phyloP scores from a whole-genome alignment of 1,284 basidiomycete species.

The Termitomyces sp. region DNA sequence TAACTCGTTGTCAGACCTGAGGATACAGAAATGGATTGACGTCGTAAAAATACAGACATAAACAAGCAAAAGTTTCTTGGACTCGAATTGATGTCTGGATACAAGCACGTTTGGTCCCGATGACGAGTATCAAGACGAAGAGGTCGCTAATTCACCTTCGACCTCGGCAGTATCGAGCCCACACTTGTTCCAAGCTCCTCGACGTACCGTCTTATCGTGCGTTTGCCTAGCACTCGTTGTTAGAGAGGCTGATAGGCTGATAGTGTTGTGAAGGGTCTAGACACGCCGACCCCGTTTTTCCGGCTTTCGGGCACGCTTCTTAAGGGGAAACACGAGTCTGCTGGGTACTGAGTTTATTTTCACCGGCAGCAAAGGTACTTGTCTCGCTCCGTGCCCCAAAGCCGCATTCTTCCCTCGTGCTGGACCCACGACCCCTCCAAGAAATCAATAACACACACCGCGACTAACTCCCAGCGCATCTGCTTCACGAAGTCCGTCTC shows the following conservation, averaged over 20 bases:
- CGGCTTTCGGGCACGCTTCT: conserved; percentile 70
- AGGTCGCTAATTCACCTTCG: conserved; percentile 67
- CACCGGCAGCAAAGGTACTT: conserved; percentile 53
- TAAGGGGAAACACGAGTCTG: conserved; percentile 60
- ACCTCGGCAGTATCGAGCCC: conserved; percentile 66
- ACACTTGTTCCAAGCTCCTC: conserved; percentile 65
- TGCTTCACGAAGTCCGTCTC: conserved; percentile 58
- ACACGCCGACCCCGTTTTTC: conserved; percentile 67
- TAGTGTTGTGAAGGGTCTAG: conserved; percentile 49
- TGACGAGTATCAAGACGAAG: conserved; percentile 57
- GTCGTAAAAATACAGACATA: conserved; percentile 1
- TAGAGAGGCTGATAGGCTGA: background rate
- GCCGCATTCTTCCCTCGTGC: background rate
- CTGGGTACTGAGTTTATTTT: conserved; percentile 73
- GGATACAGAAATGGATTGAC: background rate
- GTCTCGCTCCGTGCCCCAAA: background rate
- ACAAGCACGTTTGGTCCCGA: conserved; percentile 57
- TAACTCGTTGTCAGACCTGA: background rate
- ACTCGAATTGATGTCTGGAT: no score
- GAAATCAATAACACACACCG: conserved; percentile 45
- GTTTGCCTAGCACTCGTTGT: conserved; percentile 21
- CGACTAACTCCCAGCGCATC: conserved; percentile 56
- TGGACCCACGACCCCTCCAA: conserved; percentile 42
- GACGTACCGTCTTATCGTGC: conserved; percentile 66
- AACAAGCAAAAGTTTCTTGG: conserved; percentile 2